Conservation (phyloP, 129 eudicot species). For the Ambrosia trifida region DNA sequence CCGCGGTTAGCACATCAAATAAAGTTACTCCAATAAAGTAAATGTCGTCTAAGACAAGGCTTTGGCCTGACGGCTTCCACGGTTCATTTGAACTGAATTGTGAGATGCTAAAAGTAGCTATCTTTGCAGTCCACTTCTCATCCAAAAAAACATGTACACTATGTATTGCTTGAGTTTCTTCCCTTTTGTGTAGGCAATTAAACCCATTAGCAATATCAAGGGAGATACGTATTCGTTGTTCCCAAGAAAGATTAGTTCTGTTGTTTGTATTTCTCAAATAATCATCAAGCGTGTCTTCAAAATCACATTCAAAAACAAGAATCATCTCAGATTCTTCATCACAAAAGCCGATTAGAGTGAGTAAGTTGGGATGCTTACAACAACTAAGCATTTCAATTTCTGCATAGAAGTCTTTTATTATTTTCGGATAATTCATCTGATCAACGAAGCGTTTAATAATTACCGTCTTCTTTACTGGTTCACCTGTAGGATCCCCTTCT, state of each 20-base stretch:
- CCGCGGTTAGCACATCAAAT: neutral
- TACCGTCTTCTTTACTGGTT: neutral
- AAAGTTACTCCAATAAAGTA: neutral
- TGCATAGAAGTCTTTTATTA: neutral
- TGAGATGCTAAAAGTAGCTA: neutral
- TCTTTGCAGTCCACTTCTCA: neutral
- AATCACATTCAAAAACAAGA: constrained; percentile 1
- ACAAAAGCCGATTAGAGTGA: constrained; percentile 4
- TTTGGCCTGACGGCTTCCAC: neutral
- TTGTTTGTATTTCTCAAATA: neutral
- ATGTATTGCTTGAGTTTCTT: neutral
- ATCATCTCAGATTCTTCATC: constrained; percentile 12
- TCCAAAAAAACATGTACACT: neutral
- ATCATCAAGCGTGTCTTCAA: neutral
- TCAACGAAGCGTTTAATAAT: neutral
- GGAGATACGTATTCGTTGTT: constrained; percentile 7
- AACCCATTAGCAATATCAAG: constrained; percentile 10
- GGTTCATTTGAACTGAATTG: neutral
- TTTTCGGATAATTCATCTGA: no score
- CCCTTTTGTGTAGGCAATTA: neutral
- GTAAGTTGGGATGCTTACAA: constrained; percentile 9
- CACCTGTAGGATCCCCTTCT: neutral
- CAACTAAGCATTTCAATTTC: neutral
- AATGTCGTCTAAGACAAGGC: neutral
- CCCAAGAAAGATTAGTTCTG: neutral